These are phyloP conservation scores for Picea glauca DNA, from an alignment of 75 land plant genomes.

Conservation along the genomic window DNA sequence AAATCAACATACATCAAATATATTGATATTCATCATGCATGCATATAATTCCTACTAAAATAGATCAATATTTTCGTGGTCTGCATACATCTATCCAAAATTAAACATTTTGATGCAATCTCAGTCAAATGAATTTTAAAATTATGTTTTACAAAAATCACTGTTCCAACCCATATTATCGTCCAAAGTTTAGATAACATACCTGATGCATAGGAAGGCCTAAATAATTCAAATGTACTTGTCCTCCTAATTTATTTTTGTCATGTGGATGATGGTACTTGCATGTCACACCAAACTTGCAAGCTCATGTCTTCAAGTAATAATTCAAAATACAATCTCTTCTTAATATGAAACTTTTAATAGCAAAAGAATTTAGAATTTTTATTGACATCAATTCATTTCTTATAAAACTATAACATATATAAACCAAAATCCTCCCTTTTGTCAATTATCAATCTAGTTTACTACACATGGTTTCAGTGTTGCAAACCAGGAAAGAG, in stretches of 20 bases:
- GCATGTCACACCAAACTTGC: conserved; percentile 62
- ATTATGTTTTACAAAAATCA: neutral
- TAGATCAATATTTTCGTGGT: neutral
- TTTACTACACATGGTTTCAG: neutral
- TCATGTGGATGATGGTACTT: conserved; percentile 63
- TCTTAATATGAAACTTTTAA: too few relatives aligned
- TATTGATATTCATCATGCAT: neutral
- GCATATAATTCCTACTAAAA: neutral
- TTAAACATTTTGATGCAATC: neutral
- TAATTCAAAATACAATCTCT: conserved; percentile 28
- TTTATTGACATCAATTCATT: too few relatives aligned
- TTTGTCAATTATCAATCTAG: too few relatives aligned
- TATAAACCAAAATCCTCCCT: neutral
- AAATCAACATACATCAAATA: neutral
- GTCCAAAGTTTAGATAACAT: neutral
- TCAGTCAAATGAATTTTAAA: neutral
- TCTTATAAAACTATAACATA: neutral
- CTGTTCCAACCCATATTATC: neutral
- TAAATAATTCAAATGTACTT: conserved; percentile 49
- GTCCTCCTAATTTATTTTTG: conserved; percentile 23
- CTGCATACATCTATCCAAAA: neutral
- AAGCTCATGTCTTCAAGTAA: conserved; percentile 53
- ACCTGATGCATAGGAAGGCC: conserved; percentile 94
- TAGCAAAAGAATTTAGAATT: too few relatives aligned
- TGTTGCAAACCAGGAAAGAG: neutral